These are phyloP conservation scores for Skeletonema marinoi DNA, from an alignment of 108 stramenopile genomes.

Conservation along the genomic window DNA sequence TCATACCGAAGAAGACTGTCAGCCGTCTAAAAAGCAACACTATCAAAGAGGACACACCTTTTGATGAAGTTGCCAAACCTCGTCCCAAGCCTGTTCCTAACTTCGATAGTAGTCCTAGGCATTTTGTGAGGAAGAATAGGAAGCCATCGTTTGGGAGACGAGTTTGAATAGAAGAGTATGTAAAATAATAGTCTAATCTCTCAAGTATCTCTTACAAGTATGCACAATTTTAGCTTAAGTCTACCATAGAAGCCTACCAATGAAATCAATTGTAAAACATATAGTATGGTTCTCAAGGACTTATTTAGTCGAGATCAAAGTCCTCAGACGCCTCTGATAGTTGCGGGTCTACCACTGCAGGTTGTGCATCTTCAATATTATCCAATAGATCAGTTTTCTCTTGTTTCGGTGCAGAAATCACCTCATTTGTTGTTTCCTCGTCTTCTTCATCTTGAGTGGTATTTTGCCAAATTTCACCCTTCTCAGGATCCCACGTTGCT, in stretches of 20 bases:
- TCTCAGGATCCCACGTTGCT: slow-evolving; percentile 50
- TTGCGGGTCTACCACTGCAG: neutral
- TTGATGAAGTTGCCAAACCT: slow-evolving; percentile 23
- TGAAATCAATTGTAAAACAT: neutral
- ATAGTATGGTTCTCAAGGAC: neutral
- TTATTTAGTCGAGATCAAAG: slow-evolving; percentile 11
- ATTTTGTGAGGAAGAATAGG: slow-evolving; percentile 2
- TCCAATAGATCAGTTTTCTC: neutral
- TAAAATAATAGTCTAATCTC: neutral
- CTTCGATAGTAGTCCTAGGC: slow-evolving; percentile 17
- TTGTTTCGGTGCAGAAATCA: neutral
- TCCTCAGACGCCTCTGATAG: slow-evolving; percentile 9
- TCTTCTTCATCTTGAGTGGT: slow-evolving; percentile 8
- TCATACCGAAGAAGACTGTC: neutral
- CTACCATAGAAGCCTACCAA: neutral
- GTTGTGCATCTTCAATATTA: slow-evolving; percentile 1
- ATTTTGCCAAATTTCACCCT: slow-evolving; percentile 43
- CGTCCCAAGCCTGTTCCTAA: slow-evolving; percentile 15
- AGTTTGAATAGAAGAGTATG: neutral
- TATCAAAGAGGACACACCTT: slow-evolving; percentile 32
- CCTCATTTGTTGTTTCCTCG: neutral
- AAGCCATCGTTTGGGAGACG: slow-evolving; percentile 7
- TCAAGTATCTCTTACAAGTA: neutral
- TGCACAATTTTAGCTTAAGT: slow-evolving; percentile 1
- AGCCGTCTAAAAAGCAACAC: neutral